Percentiles rank a stretch among this genome's conserved stretches.
Conservation (phyloP, 208 protist genomes). For the Trypanosoma vivax region DNA sequence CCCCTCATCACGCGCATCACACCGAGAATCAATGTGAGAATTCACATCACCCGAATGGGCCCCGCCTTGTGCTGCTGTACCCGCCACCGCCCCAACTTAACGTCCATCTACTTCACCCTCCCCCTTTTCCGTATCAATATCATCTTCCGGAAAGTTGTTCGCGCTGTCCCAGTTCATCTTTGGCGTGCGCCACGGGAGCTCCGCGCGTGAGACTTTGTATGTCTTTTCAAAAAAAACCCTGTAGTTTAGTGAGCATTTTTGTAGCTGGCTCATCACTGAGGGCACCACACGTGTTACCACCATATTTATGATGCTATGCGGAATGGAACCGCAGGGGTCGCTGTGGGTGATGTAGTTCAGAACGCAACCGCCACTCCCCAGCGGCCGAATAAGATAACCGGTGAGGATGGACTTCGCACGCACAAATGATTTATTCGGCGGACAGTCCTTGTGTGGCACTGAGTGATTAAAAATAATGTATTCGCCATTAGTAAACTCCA, state of each 20-base stretch:
- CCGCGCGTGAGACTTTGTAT: conserved; percentile 37
- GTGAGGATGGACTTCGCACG: conserved; percentile 76
- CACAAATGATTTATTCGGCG: conserved; percentile 69
- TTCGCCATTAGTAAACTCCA: conserved; percentile 85
- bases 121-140: conserved; percentile 11
- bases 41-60: neutral
- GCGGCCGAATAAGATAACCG: conserved; percentile 75
- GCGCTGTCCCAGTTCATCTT: conserved; percentile 78
- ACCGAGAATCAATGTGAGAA: neutral
- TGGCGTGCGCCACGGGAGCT: conserved; percentile 65
- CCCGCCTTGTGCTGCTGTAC: neutral
- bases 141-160: conserved; percentile 54
- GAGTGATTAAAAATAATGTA: conserved; percentile 92
- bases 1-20: too few relatives aligned
- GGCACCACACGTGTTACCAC: conserved; percentile 57
- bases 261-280: conserved; percentile 55
- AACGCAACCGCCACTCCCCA: conserved; percentile 31
- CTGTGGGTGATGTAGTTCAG: conserved; percentile 83
- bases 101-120: neutral
- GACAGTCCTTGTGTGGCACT: conserved; percentile 65
- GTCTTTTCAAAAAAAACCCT: conserved; percentile 42
- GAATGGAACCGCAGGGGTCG: conserved; percentile 80
- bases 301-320: conserved; percentile 73
- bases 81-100: neutral
- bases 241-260: conserved; percentile 64